These are phyloP conservation scores for Alternaria postmessia DNA, from an alignment of 2,329 filamentous ascomycete species.

Conservation along the genomic window DNA sequence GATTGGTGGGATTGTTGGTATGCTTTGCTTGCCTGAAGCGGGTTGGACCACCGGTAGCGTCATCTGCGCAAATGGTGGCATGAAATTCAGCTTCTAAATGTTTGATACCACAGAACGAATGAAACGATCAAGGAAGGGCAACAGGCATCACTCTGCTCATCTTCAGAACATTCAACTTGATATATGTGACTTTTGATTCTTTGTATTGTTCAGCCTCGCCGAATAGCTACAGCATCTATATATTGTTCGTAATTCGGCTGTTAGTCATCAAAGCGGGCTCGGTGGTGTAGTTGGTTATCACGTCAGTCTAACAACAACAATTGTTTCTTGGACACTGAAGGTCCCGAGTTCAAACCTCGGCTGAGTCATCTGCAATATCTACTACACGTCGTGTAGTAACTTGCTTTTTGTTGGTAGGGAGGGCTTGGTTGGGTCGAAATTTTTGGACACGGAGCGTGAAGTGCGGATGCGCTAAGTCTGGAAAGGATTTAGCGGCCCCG, in stretches of 20 bases:
- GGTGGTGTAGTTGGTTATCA: conserved; percentile 59
- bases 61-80: conserved; percentile 81
- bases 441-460: background rate
- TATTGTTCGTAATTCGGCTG: accelerated
- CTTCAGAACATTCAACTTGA: no score
- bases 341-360: conserved; percentile 27
- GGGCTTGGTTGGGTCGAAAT: background rate
- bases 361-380: conserved; percentile 18
- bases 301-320: conserved; percentile 54
- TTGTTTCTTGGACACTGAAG: conserved; percentile 20
- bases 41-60: conserved; percentile 82
- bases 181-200: no score
- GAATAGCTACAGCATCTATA: background rate
- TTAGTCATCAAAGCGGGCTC: conserved; percentile 24
- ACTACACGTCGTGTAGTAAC: background rate
- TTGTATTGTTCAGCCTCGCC: no score
- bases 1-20: conserved; percentile 77
- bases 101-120: background rate
- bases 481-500: background rate
- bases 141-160: no score
- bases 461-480: background rate
- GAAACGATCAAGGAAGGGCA: background rate
- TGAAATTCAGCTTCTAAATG: conserved; percentile 55
- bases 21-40: conserved; percentile 76
- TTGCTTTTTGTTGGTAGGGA: background rate